Base-by-base conservation (phyloP, 2,329 filamentous ascomycete genomes). In the Curvularia sp. region DNA sequence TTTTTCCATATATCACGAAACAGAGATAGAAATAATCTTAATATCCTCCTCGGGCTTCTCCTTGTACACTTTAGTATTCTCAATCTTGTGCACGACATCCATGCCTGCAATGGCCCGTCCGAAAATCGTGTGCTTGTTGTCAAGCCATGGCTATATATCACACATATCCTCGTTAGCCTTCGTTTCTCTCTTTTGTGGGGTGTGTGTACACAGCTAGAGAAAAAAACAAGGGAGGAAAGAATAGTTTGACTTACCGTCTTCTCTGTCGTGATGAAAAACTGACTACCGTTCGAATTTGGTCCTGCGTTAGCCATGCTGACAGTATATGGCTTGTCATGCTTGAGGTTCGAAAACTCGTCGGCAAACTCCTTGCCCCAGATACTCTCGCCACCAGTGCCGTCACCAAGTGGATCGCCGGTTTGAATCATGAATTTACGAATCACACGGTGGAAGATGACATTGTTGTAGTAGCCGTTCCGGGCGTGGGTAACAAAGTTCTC, bases 381-480 rank as follows among this genome's bases (percentile, higher is more conserved):
- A 66, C 89, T 92, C 76, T 96, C 92, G 38, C 93, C 93, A 44
- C 93, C 93, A 0, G 93, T 96, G 4, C 93, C 93, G 71, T 97
- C 92, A 9, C 93, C 93, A 1, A 95, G 79, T 0, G 93, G 92
- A 73, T 97, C 93, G 50, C 93, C 93, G 22, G 86, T 87, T 73
- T 93, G 92, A 60, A 99, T 97, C 96, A 99, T 99, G 80, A 99
- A 99, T 73, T 97, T 97, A 61, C 91, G 88, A 68, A 99, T 99
- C 6, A 99, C 90, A 33, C 95, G 89, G 78, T 99, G 95, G 83
- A 99, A 99, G 68, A 97, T 94, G 33, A 94, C 93, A 78, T 92
- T 92, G 81, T 99, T 98, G 82, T 99, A 99, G 77, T 99, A 99
- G 1, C 92, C 92, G 58, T 88, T 89, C 70, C 89, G 90, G 2